Evolutionary conservation across 192 early-diverging fungal species (phyloP), one percentile per base, ranked within the genome.

Genomic region (Geosiphon pyriformis): DNA sequence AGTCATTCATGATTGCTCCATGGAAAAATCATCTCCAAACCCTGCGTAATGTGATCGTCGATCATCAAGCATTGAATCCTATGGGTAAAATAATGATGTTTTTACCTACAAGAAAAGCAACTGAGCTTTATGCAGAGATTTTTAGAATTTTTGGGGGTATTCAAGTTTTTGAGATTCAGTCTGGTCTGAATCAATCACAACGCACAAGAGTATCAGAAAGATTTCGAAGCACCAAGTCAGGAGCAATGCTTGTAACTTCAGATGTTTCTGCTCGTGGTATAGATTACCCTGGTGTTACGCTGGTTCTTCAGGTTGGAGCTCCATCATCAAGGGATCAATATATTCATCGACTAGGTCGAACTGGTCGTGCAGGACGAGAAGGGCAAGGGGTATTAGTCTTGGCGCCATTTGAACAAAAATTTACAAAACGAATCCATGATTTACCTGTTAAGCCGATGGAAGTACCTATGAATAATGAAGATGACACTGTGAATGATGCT

Each of bases 251-350:
- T 62, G 85, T 98, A 66, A 96, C 96, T 1, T 90, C 93, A 0
- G 96, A 97, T 72, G 94, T 99, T 1, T 94, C 94, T 61, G 95
- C 96, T 46, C 90, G 96, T 65, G 96, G 96, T 48, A 92, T 99
- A 27, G 96, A 99, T 74, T 98, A 96, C 63, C 95, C 95, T 15
- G 87, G 88, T 72, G 95, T 99, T 4, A 86, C 85, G 0, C 80
- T 95, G 53, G 94, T 99, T 22, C 65, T 99, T 42, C 94, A 97
- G 74, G 71, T 94, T 33, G 96, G 94, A 62, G 78, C 92, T 0
- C 91, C 96, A 25, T 81, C 87, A 6, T 80, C 85, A 32, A 70
- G 82, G 31, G 93, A 95, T 68, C 88, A 93, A 68, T 99, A 99
- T 61, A 90, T 99, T 53, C 96, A 99, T 77, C 88, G 96, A 48